phyloP scores from a whole-genome alignment of 148 eudicot genomes.

The Chenopodium formosanum region DNA sequence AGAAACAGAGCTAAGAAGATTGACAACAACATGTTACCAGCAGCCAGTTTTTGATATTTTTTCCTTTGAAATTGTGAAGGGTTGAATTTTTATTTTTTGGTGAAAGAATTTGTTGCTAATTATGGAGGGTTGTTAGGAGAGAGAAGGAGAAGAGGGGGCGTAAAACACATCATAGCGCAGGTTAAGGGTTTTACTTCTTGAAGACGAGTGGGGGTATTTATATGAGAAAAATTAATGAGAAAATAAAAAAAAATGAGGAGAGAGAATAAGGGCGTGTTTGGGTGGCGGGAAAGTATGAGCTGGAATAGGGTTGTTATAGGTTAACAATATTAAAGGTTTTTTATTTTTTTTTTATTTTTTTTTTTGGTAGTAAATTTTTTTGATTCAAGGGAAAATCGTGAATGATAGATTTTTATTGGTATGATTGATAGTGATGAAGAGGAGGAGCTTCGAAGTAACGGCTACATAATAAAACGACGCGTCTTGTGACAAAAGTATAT shows the following conservation, averaged over 20 bases:
- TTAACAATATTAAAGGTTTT: neutral
- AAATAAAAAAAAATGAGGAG: neutral
- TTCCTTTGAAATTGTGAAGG: neutral
- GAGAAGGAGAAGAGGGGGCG: neutral
- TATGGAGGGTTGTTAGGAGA: conserved; percentile 14
- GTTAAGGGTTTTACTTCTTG: neutral
- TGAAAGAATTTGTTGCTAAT: neutral
- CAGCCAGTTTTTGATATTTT: neutral
- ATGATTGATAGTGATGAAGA: neutral
- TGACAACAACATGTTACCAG: conserved; percentile 45
- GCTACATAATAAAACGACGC: conserved; percentile 27
- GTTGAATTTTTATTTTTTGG: no score
- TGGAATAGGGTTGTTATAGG: conserved; percentile 10
- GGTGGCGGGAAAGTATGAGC: conserved; percentile 22
- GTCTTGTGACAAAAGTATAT: conserved; percentile 1
- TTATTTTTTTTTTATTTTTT: neutral
- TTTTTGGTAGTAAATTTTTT: no score
- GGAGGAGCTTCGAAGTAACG: conserved; percentile 2
- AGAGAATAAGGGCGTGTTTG: conserved; percentile 14
- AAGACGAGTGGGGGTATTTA: neutral
- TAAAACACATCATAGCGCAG: neutral
- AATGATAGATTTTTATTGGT: conserved; percentile 16
- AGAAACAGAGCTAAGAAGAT: conserved; percentile 71
- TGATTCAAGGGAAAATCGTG: conserved; percentile 20
- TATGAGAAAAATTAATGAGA: neutral